These are phyloP conservation scores for Alternaria arbusti DNA, from an alignment of 2,329 filamentous ascomycete genomes.

Conservation along the genomic window DNA sequence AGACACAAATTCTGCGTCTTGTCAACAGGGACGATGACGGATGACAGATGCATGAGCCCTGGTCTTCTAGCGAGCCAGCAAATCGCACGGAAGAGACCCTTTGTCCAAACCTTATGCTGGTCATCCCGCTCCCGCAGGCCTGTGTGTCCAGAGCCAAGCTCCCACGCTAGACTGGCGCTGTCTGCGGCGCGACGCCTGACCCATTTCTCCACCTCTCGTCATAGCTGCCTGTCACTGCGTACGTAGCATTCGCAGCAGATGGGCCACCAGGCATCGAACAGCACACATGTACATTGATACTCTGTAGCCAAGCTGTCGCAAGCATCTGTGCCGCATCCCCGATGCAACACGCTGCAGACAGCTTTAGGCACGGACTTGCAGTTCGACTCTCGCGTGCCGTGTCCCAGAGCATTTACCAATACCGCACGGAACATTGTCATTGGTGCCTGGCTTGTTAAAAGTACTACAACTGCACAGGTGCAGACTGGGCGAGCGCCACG, in stretches of 20 bases:
- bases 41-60: constrained; percentile 17
- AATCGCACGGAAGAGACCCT: constrained; percentile 33
- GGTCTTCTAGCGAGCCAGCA: constrained; percentile 26
- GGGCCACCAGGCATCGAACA: constrained; percentile 10
- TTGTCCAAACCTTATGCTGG: constrained; percentile 47
- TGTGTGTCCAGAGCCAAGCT: constrained; percentile 33
- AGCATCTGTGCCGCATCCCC: constrained; percentile 34
- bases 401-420: constrained; percentile 13
- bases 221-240: constrained; percentile 22
- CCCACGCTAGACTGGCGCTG: constrained; percentile 35
- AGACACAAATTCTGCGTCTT: constrained; percentile 3
- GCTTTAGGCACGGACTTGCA: constrained; percentile 24
- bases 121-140: constrained; percentile 48
- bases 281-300: constrained; percentile 16
- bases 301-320: constrained; percentile 25
- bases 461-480: constrained; percentile 26
- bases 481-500: constrained; percentile 27
- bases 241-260: constrained; percentile 12
- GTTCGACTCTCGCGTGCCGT: constrained; percentile 26
- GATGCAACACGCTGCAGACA: constrained; percentile 26
- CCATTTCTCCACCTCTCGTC: constrained; percentile 31
- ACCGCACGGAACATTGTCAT: constrained; percentile 16
- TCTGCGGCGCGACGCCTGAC: constrained; percentile 30
- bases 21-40: not conserved
- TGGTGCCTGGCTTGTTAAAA: constrained; percentile 33